These are phyloP conservation scores for Entomortierella lignicola DNA, from an alignment of 192 early-diverging fungal species.

Conservation along the genomic window DNA sequence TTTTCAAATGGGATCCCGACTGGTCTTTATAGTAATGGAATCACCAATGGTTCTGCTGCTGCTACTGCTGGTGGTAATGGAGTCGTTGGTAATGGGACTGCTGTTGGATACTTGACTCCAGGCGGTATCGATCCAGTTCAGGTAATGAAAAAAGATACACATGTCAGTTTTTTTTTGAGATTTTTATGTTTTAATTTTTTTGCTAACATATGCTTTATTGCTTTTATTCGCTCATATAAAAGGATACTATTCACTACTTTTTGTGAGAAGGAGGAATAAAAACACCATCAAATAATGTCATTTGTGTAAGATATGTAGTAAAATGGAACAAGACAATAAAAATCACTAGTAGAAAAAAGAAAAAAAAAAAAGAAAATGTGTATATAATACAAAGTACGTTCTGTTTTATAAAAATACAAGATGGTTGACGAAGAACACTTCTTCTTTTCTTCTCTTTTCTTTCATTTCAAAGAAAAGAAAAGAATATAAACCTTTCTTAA, in stretches of 20 bases:
- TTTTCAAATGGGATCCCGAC: constrained; percentile 38
- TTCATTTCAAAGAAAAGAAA: too few relatives aligned
- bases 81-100: constrained; percentile 1
- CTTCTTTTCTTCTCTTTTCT: too few relatives aligned
- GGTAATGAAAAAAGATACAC: constrained; percentile 17
- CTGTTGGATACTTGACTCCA: constrained; percentile 4
- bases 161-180: too few relatives aligned
- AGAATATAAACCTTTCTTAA: constrained; percentile 17
- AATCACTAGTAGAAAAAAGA: too few relatives aligned
- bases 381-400: too few relatives aligned
- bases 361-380: too few relatives aligned
- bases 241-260: constrained; percentile 56
- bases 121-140: constrained; percentile 22
- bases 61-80: background rate
- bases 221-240: background rate
- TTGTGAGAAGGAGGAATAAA: constrained; percentile 34
- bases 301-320: background rate
- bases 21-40: constrained; percentile 9
- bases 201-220: background rate
- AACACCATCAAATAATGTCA: background rate
- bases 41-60: background rate
- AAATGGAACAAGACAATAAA: background rate
- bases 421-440: too few relatives aligned
- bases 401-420: too few relatives aligned
- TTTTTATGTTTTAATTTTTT: too few relatives aligned